Evolutionary conservation across 2,329 filamentous ascomycete species (phyloP), one percentile per base, ranked within the genome.

Genomic region (Ilyonectria sp.): DNA sequence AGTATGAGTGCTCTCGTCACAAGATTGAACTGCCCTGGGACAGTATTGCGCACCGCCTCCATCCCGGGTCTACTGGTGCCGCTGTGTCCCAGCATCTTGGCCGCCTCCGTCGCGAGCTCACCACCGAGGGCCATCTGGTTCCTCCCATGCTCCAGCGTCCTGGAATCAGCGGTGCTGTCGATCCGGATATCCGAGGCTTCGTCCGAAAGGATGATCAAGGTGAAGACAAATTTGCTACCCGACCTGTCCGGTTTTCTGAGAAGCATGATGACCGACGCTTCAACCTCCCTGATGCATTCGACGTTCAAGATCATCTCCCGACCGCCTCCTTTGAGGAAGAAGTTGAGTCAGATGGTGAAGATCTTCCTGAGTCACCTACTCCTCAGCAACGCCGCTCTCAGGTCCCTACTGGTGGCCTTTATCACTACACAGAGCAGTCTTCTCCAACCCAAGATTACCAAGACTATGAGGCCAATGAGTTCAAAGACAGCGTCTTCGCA

Each of bases 51-150:
- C 81, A 84, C 55, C 78, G 82, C 1, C 73, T 85, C 17, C 79
- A 80, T 8, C 82, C 82, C 2, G 82, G 83, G 19, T 79, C 82
- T 0, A 82, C 82, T 1, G 81, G 79, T 3, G 75, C 77, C 19
- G 82, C 83, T 5, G 63, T 85, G 4, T 56, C 69, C 2, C 83
- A 85, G 74, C 78, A 81, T 33, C 60, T 84, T 2, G 69, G 70
- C 17, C 80, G 82, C 1, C 64, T 83, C 4, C 79, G 83, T 5
- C 68, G 69, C 2, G 72, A 76, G 2, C 68, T 83, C 13, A 57
- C 82, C 17, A 75, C 77, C 7, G 79, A 83, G 65, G 83, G 83
- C n/a, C 80, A 83, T 55, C 59, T 83, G 6, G 80, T 85, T 1
- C 83, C 83, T 1, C 83, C 83, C 3, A 44, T 74, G 2, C 59